Conservation (phyloP, 805 yeast species). For the Metschnikowia koreensis region DNA sequence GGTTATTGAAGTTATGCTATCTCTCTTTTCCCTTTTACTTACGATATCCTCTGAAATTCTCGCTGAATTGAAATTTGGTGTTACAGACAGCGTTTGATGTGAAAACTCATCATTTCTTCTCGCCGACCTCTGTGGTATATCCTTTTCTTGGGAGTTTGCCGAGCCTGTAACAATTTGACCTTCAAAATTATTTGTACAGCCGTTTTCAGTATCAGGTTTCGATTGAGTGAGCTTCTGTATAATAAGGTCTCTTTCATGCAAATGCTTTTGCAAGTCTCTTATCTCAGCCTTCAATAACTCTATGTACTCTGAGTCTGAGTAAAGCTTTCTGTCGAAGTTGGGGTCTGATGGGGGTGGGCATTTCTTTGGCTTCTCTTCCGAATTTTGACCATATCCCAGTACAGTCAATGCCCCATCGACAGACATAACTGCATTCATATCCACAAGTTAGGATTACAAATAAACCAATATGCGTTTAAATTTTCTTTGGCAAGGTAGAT, state of each 20-base stretch:
- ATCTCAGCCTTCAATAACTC: conserved; percentile 24
- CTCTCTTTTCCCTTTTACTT: conserved; percentile 4
- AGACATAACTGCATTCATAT: neutral
- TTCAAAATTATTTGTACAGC: neutral
- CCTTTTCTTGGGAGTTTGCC: neutral
- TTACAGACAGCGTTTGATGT: neutral
- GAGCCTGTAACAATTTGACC: neutral
- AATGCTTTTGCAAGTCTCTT: neutral
- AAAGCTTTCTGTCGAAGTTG: conserved; percentile 29
- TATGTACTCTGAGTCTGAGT: conserved; percentile 31
- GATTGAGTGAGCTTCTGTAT: neutral
- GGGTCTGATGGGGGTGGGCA: conserved; percentile 33
- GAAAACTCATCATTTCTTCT: conserved; percentile 16
- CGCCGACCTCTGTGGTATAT: conserved; percentile 29
- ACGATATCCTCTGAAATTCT: neutral
- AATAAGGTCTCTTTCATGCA: neutral
- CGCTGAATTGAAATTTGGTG: neutral
- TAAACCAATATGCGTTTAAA: neutral
- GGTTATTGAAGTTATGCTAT: conserved; percentile 12
- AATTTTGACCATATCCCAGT: neutral
- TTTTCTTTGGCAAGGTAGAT: neutral
- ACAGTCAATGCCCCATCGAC: neutral
- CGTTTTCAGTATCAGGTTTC: neutral
- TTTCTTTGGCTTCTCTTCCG: neutral
- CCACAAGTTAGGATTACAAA: neutral